Conservation (phyloP, 2,329 filamentous ascomycete species). For the Fusarium ramigenum region DNA sequence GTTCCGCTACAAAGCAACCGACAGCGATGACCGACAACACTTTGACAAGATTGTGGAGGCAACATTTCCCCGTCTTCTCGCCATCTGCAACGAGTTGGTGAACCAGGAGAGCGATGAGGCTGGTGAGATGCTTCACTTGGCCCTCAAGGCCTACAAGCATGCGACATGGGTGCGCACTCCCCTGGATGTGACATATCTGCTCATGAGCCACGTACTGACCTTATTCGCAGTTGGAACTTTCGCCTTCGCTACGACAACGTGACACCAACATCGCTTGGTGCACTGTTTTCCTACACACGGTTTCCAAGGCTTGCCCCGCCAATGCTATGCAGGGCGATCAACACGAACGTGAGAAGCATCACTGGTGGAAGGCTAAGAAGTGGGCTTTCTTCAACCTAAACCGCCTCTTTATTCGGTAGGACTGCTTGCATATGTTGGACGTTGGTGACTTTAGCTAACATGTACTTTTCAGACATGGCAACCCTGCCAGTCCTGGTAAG, state of each 20-base stretch:
- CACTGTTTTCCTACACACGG: slow-evolving; percentile 89
- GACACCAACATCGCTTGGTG: slow-evolving; percentile 94
- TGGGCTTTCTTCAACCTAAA: slow-evolving; percentile 99
- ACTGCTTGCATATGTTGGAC: not conserved
- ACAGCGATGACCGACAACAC: slow-evolving; percentile 79
- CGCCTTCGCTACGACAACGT: slow-evolving; percentile 78
- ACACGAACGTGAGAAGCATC: slow-evolving; percentile 88
- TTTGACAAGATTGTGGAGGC: slow-evolving; percentile 95
- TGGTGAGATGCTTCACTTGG: slow-evolving; percentile 94
- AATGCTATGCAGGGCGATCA: slow-evolving; percentile 84
- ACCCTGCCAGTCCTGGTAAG: slow-evolving; percentile 79
- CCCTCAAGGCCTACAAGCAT: slow-evolving; percentile 97
- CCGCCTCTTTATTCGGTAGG: slow-evolving; percentile 88
- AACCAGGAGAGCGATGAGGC: slow-evolving; percentile 93
- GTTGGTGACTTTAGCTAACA: not conserved
- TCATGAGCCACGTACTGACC: slow-evolving; percentile 39
- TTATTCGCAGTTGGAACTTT: slow-evolving; percentile 79
- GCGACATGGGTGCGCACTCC: slow-evolving; percentile 79
- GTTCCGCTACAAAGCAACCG: slow-evolving; percentile 88
- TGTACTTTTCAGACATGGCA: slow-evolving; percentile 76
- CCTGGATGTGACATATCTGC: not conserved
- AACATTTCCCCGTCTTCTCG: slow-evolving; percentile 87
- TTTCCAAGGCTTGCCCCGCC: slow-evolving; percentile 84
- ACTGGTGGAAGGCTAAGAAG: slow-evolving; percentile 99
- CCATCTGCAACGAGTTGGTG: slow-evolving; percentile 87